Evolutionary conservation across 495 filamentous ascomycete genomes (phyloP).

Genomic region (Tuber calosporum): DNA sequence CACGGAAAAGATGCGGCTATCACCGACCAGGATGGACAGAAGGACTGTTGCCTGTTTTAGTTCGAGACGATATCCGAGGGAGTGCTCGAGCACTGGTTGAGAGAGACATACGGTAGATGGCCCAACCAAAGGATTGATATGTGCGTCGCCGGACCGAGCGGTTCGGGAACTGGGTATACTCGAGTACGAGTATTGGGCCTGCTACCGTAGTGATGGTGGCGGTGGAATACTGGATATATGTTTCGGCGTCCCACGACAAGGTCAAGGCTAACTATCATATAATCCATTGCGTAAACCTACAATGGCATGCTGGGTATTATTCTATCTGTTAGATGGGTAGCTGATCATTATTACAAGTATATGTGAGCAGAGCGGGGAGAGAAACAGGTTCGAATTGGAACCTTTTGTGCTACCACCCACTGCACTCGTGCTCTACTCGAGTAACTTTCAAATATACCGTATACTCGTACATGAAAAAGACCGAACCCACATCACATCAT

Average conservation of each 20-base stretch:
- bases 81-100: background rate
- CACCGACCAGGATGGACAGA: background rate
- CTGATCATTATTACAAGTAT: background rate
- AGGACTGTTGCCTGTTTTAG: background rate
- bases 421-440: background rate
- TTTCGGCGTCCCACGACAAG: background rate
- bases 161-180: background rate
- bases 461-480: background rate
- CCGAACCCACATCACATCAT: background rate
- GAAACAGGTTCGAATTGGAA: background rate
- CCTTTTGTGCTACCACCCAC: background rate
- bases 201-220: background rate
- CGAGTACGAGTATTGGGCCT: background rate
- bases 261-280: background rate
- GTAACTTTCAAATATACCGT: background rate
- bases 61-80: background rate
- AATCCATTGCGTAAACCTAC: background rate
- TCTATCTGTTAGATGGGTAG: background rate
- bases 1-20: no score
- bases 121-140: background rate
- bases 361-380: background rate
- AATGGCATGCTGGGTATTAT: background rate
- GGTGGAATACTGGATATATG: no score
- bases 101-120: no score
- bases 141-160: background rate